These are phyloP conservation scores for Rosa rugosa DNA, from an alignment of 306 rosid genomes.

Conservation along the genomic window DNA sequence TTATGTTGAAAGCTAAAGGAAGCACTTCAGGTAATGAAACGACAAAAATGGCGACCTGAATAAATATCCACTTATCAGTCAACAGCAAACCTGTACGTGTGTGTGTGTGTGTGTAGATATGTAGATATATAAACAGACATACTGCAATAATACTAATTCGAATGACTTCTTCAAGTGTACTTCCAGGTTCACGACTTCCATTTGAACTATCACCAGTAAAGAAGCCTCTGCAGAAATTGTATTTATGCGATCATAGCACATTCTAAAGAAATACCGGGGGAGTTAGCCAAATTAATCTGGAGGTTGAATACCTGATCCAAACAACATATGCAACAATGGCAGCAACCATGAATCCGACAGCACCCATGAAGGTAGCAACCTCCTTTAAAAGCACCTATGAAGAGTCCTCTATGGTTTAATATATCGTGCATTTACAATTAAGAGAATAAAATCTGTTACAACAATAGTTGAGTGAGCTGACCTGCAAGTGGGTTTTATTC, in stretches of 20 bases:
- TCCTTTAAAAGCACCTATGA: background rate
- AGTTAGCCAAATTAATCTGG: background rate
- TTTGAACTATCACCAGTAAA: background rate
- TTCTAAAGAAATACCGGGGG: background rate
- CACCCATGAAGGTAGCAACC: background rate
- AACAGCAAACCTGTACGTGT: background rate
- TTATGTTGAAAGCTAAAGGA: background rate
- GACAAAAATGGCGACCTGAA: background rate
- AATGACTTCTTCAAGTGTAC: background rate
- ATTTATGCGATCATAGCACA: background rate
- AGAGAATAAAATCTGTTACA: background rate
- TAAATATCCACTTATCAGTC: background rate
- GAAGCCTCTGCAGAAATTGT: background rate
- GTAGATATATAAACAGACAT: background rate
- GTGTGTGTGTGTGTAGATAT: too few species aligned
- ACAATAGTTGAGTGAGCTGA: background rate
- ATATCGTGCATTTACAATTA: background rate
- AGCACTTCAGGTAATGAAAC: background rate
- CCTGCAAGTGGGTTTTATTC: background rate
- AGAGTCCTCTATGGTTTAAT: background rate
- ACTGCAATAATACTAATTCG: background rate
- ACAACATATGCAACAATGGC: background rate
- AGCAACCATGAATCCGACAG: background rate
- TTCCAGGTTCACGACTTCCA: background rate
- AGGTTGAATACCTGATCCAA: background rate